Base-by-base conservation (phyloP, 2,329 filamentous ascomycete genomes). In the Fusarium buxicola region DNA sequence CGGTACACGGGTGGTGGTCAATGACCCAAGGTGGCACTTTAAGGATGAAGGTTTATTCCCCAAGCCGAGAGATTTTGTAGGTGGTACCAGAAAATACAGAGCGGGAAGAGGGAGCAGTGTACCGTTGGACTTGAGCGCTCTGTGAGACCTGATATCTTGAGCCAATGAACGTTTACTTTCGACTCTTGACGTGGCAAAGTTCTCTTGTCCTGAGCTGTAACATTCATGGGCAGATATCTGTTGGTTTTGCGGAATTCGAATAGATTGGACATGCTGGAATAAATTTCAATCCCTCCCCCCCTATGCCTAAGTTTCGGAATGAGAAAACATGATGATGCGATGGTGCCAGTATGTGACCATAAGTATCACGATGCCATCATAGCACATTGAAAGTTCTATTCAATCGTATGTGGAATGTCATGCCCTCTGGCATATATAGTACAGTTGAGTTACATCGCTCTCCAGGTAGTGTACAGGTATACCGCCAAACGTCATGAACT, bases 61-160 rank as follows among this genome's bases (percentile, higher is more conserved):
- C 0, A 94, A 93, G 69, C 94, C 94, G 18, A 84, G 94, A 70
- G 88, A 91, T 2, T 97, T 96, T 72, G 78, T 82, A 2, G 90
- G 90, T n/a, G 87, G 86, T 4, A 79, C 84, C 16, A 93, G 90
- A 74, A 88, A 87, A 74, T 99, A 98, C 77, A 84, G 94, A 62
- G 95, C 95, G 31, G 95, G 95, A 8, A 86, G 94, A 73, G 94
- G 93, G 28, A 97, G 93, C 78, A 97, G 92, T 80, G 94, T 98
- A 67, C 95, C 95, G 27, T 80, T 98, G 69, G 92, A 98, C 80
- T 77, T 99, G 73, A 86, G 82, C 65, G 81, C 84, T 12, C 82
- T 90, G 18, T 76, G 57, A 69, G 41, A 27, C 50, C 34, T 16
- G 31, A 48, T 28, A 34, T n/a, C 27, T 58, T 68, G 44, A 64